These are phyloP conservation scores for Heliosperma pusillum DNA, from an alignment of 148 eudicot species.

Conservation along the genomic window DNA sequence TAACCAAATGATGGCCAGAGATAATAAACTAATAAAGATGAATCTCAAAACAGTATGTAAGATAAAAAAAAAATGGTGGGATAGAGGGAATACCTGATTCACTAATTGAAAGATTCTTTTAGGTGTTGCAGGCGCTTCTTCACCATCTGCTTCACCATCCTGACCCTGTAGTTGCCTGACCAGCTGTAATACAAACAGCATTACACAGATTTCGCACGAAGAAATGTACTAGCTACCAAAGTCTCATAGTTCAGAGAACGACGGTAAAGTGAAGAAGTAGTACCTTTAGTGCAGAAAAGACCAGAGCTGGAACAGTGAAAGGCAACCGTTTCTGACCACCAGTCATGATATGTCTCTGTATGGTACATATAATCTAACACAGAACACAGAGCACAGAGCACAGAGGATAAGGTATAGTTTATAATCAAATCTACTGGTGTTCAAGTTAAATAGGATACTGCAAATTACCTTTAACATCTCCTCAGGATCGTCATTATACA, in stretches of 20 bases:
- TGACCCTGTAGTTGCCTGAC: constrained; percentile 75
- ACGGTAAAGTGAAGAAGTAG: not conserved
- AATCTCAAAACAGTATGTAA: not conserved
- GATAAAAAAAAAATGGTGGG: not conserved
- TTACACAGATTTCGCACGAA: not conserved
- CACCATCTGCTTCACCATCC: constrained; percentile 83
- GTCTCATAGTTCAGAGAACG: not conserved
- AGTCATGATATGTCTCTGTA: constrained; percentile 72
- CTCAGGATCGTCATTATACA: constrained; percentile 81
- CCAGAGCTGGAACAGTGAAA: constrained; percentile 88
- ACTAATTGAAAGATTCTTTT: constrained; percentile 82
- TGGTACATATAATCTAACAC: constrained; percentile 77
- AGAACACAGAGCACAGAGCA: constrained; percentile 15
- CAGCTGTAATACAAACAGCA: constrained; percentile 43
- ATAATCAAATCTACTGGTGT: not conserved
- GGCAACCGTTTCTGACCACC: constrained; percentile 91
- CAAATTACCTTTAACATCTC: constrained; percentile 88
- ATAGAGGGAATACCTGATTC: constrained; percentile 53
- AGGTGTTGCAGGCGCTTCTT: constrained; percentile 88
- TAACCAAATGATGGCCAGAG: not conserved
- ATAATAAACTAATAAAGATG: not conserved
- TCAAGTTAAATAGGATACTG: constrained; percentile 1
- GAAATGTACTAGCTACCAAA: not conserved
- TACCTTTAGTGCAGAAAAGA: constrained; percentile 90
- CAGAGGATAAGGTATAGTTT: not conserved